Base-by-base conservation (phyloP, 1,284 basidiomycete species). In the Boletellus dicymbophilus region DNA sequence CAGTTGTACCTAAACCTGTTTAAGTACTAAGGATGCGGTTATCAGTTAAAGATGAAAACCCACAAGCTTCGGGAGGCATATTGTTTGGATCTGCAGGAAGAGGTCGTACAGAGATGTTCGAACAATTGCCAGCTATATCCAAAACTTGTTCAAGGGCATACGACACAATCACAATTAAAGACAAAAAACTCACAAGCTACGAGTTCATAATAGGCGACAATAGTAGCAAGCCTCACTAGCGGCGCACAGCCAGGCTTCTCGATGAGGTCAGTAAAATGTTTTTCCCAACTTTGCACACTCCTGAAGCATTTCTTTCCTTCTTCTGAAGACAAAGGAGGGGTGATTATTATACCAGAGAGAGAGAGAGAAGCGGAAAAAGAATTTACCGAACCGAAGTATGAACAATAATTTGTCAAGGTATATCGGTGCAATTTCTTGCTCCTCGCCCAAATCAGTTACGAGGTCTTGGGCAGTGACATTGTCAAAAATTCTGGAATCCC, bases 401-500 rank as follows among this genome's bases (percentile, higher is more conserved):
- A n/a, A n/a, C n/a, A 33, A n/a, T n/a, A 33, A 26, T 25, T 56
- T 52, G 25, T 63, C 65, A 3, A 67, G 61, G 16, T 60, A 56
- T 50, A 58, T 46, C 6, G 50, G 59, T 1, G 56, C 52, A 25
- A 60, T 51, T 6, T 52, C 56, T 45, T 54, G 52, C 40, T 39
- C 37, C 22, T 26, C 30, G 2, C 28, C 16, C 11, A 66, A 28
- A 28, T 48, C 38, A 0, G 15, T 16, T 10, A 67, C 0, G 1
- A 67, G 28, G 3, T 51, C 48, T 28, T 46, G 22, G 12, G 57
- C 61, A 0, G 63, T 57, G 12, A 52, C 56, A 22, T 52, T 40
- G 21, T 67, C 59, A 15, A 64, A 67, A 9, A 64, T 28, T n/a
- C 53, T 53, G 0, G 45, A 56, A 23, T 65, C 63, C 62, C 65